Conservation (phyloP, 129 eudicot genomes). For the Ambrosia trifida region DNA sequence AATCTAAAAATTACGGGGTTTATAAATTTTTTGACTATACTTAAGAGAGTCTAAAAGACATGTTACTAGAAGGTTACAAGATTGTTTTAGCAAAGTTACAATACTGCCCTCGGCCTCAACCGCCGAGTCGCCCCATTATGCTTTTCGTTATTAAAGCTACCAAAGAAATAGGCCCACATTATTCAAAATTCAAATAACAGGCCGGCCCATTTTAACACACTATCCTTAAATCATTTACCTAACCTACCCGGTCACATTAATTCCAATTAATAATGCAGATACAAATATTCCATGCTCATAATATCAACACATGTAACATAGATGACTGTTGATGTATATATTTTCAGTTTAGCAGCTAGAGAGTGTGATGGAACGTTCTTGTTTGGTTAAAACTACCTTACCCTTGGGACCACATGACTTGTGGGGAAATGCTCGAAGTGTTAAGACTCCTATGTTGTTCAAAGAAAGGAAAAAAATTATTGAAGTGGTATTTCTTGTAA, state of each 20-base stretch:
- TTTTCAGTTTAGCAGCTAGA: no score
- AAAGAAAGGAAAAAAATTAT: no score
- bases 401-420: no score
- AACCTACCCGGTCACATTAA: slow-evolving; percentile 10
- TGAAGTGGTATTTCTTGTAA: no score
- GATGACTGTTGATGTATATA: neutral
- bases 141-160: neutral
- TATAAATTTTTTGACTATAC: neutral
- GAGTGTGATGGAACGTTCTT: no score
- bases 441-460: no score
- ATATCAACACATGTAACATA: neutral
- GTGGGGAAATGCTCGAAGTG: no score
- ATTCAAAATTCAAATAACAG: slow-evolving; percentile 17
- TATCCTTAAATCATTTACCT: slow-evolving; percentile 6
- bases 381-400: no score
- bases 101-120: neutral
- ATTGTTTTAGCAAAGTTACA: neutral
- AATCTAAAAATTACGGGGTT: neutral
- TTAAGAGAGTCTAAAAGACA: neutral
- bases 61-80: neutral
- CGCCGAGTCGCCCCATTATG: neutral
- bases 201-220: slow-evolving; percentile 18
- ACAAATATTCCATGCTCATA: neutral
- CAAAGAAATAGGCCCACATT: slow-evolving; percentile 20
- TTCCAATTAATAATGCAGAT: slow-evolving; percentile 3